Evolutionary conservation across 163 green algal species (phyloP), one percentile per base, ranked within the genome.

Genomic region (Scenedesmus sp.): DNA sequence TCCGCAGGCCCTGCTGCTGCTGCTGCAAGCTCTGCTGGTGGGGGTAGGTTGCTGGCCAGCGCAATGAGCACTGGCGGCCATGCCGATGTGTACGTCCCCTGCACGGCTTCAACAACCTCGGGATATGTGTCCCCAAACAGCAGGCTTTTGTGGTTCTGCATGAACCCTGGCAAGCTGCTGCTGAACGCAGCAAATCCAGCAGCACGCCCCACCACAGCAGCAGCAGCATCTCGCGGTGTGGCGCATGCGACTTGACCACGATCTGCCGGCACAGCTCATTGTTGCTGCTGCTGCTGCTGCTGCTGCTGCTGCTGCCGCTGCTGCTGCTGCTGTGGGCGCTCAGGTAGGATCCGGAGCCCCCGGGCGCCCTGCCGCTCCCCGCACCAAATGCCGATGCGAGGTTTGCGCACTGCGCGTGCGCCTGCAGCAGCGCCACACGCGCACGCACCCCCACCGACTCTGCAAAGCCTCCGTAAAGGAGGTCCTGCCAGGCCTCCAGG

Each of bases 401-500:
- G 59, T 89, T 87, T 16, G 93, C 90, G 92, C 95, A 97, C 78
- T 96, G 95, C 3, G 96, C 96, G 87, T 97, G 96, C 3, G 95
- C 96, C 82, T 96, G 92, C 85, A 97, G 93, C 68, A 98, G 88
- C 20, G 95, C 95, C 37, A 96, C 81, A 0, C 92, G 88, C 22
- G 94, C 94, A 4, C 90, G 84, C 33, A 94, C 93, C 9, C 84
- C 94, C 65, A 98, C 96, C 94, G 96, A 97, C 89, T 98, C 96
- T 24, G 94, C 96, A 86, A 97, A 97, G 46, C 59, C 90, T 59
- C 68, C 88, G 7, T 92, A 91, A 72, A 61, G 16, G 70, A 93
- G 85, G 3, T 5, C 12, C 35, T 59, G 80, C 94, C 93, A 96
- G 5, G 81, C 72, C 12, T 89, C 87, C 9, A 98, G 91, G 2